Conservation (phyloP, 163 green algal species). For the Chlorella variabilis region DNA sequence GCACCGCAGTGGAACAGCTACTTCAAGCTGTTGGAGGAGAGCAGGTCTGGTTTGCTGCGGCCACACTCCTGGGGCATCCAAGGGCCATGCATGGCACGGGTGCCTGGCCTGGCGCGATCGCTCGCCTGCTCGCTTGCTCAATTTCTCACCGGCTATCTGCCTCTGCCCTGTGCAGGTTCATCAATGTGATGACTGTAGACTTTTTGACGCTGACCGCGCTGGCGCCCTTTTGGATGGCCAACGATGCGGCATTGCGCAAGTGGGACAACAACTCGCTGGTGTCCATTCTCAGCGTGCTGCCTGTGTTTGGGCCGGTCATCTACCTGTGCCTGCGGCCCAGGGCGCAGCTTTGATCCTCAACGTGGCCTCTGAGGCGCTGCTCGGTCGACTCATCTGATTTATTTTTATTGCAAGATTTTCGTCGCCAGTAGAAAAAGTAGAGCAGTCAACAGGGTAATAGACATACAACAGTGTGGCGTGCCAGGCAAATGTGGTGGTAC, state of each 20-base stretch:
- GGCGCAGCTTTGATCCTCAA: conserved; percentile 50
- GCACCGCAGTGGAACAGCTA: conserved; percentile 63
- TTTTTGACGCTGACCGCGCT: conserved; percentile 78
- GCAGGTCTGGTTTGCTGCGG: conserved; percentile 25
- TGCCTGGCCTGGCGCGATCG: too few relatives aligned
- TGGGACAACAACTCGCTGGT: conserved; percentile 76
- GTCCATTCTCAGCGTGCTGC: conserved; percentile 72
- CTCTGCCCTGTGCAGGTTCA: conserved; percentile 54
- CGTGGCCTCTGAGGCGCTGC: not conserved
- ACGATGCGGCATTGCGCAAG: conserved; percentile 78
- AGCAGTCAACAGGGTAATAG: too few relatives aligned
- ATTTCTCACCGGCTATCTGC: too few relatives aligned
- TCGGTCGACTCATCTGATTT: not conserved
- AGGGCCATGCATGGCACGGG: too few relatives aligned
- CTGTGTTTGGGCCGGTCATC: conserved; percentile 76
- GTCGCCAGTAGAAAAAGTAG: too few relatives aligned
- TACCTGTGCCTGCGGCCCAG: conserved; percentile 84
- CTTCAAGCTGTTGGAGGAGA: conserved; percentile 78
- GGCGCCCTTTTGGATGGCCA: conserved; percentile 89
- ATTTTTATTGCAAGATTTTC: too few relatives aligned
- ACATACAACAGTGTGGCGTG: too few relatives aligned
- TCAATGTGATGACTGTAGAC: conserved; percentile 88
- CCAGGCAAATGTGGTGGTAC: too few relatives aligned
- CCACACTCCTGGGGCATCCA: too few relatives aligned
- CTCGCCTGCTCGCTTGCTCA: too few relatives aligned